These are phyloP conservation scores for Biancaea sappan DNA, from an alignment of 306 rosid species.

Conservation along the genomic window DNA sequence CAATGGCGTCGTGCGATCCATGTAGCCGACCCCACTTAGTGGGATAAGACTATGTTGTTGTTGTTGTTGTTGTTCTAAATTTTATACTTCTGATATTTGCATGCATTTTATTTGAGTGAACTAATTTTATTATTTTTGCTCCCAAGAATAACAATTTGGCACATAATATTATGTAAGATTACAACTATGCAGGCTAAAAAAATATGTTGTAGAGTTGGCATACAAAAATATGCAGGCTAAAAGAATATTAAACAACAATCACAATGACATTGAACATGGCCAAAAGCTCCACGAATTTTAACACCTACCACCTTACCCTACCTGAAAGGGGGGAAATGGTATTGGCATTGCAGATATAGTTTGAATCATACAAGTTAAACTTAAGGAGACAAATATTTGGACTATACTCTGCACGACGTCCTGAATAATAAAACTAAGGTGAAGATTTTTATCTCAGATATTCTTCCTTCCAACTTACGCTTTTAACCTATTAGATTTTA, in stretches of 20 bases:
- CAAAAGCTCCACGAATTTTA: not conserved
- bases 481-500: not conserved
- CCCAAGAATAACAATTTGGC: not conserved
- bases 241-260: not conserved
- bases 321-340: not conserved
- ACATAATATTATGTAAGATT: not conserved
- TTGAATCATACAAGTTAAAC: not conserved
- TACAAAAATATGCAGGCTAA: not conserved
- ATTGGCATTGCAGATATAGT: not conserved
- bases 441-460: not conserved
- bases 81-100: not conserved
- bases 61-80: not conserved
- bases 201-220: not conserved
- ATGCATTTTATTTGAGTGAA: not conserved
- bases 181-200: not conserved
- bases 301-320: not conserved
- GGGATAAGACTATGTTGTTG: no score
- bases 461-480: not conserved
- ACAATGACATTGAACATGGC: not conserved
- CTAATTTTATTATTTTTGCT: not conserved
- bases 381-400: not conserved
- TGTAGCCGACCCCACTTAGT: no score
- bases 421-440: not conserved
- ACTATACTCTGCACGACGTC: not conserved
- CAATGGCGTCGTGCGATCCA: no score